phyloP scores from a whole-genome alignment of 179 eudicot genomes.

The Beta corolliflora region DNA sequence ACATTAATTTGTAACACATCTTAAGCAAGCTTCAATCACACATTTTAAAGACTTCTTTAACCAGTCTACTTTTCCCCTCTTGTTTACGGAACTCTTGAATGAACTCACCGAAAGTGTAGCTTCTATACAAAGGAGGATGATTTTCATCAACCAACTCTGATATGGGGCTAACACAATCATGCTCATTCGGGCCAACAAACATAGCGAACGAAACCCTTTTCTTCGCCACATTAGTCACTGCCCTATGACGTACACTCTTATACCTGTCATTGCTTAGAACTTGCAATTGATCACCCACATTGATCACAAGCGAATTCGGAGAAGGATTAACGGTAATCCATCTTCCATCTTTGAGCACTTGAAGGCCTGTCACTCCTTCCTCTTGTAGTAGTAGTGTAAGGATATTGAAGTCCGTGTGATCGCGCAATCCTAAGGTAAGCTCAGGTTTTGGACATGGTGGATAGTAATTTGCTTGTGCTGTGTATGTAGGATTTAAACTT shows the following conservation, averaged over 20 bases:
- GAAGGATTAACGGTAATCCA: slow-evolving; percentile 36
- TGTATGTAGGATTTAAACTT: slow-evolving; percentile 12
- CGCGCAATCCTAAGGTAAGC: slow-evolving; percentile 35
- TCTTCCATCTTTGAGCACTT: slow-evolving; percentile 12
- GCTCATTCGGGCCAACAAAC: slow-evolving; percentile 29
- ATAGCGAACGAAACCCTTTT: slow-evolving; percentile 30
- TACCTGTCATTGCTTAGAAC: slow-evolving; percentile 5
- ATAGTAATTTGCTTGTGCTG: slow-evolving; percentile 45
- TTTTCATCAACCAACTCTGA: slow-evolving; percentile 32
- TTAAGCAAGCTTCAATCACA: background rate
- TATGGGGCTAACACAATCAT: slow-evolving; percentile 23
- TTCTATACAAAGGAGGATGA: slow-evolving; percentile 31
- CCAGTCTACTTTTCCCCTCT: slow-evolving; percentile 31
- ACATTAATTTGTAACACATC: too few species aligned
- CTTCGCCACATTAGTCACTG: slow-evolving; percentile 23
- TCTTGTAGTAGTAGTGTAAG: slow-evolving; percentile 33
- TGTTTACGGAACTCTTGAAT: slow-evolving; percentile 28
- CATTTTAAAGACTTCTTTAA: slow-evolving; percentile 25
- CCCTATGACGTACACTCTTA: slow-evolving; percentile 38
- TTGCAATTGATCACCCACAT: slow-evolving; percentile 43
- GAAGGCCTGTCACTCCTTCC: too few species aligned
- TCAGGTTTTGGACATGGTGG: slow-evolving; percentile 47
- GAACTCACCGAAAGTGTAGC: slow-evolving; percentile 21
- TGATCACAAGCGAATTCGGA: slow-evolving; percentile 36
- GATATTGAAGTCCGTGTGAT: slow-evolving; percentile 37